phyloP scores from a whole-genome alignment of 768 basidiomycete genomes.

The Rhodotorula paludigena region DNA sequence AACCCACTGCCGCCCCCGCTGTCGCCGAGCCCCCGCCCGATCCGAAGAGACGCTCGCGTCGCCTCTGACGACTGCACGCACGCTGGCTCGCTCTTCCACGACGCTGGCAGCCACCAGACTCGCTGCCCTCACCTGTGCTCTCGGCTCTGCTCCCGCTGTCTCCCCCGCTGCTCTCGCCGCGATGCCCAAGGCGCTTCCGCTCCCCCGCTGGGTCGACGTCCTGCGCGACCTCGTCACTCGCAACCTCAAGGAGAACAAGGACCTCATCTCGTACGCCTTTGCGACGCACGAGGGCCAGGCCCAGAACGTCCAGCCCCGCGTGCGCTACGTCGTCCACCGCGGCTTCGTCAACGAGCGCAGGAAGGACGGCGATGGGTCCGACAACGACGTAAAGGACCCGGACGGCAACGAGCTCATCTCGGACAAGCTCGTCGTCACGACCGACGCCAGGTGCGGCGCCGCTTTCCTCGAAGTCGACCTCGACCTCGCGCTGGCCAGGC shows the following conservation, averaged over 20 bases:
- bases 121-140: neutral
- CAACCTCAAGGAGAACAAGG: slow-evolving; percentile 30
- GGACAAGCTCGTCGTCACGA: slow-evolving; percentile 36
- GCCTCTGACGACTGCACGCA: no score
- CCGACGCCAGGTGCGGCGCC: slow-evolving; percentile 20
- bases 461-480: no score
- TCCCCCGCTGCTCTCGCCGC: neutral
- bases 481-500: fast-evolving
- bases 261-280: slow-evolving; percentile 30
- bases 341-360: slow-evolving; percentile 37
- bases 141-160: neutral
- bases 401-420: slow-evolving; percentile 15
- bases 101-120: no score
- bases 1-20: no score
- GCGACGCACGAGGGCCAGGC: slow-evolving; percentile 6
- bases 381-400: slow-evolving; percentile 14
- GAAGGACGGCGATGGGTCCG: slow-evolving; percentile 14
- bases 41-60: no score
- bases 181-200: neutral
- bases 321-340: slow-evolving; percentile 37
- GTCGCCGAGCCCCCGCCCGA: no score
- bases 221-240: slow-evolving; percentile 15
- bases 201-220: slow-evolving; percentile 18
- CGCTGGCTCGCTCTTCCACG: no score
- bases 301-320: slow-evolving; percentile 1